Percentiles rank a stretch among this genome's conserved stretches.
phyloP scores from a whole-genome alignment of 805 yeast species.

The Millerozyma miso region DNA sequence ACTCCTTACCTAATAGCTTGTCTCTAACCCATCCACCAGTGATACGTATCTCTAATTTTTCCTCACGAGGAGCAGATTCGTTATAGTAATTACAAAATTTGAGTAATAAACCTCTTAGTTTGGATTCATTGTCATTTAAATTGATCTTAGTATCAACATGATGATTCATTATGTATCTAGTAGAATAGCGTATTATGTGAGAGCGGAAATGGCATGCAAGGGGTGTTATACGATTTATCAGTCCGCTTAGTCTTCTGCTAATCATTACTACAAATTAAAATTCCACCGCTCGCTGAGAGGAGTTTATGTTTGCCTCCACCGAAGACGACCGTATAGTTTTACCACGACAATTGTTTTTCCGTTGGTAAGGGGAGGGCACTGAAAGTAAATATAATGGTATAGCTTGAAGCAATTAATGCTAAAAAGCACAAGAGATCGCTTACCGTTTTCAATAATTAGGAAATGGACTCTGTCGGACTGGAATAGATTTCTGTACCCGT shows the following conservation, averaged over 20 bases:
- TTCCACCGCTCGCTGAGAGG: too few relatives aligned
- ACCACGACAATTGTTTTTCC: too few relatives aligned
- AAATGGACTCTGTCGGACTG: too few relatives aligned
- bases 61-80: conserved; percentile 8
- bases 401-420: too few relatives aligned
- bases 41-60: conserved; percentile 57
- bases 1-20: conserved; percentile 72
- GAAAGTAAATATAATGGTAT: too few relatives aligned
- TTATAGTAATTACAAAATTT: conserved; percentile 40
- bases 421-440: too few relatives aligned
- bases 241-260: background rate
- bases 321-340: too few relatives aligned
- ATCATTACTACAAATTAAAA: background rate
- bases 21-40: conserved; percentile 99
- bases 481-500: too few relatives aligned
- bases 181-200: background rate
- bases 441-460: too few relatives aligned
- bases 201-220: background rate
- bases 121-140: conserved; percentile 39
- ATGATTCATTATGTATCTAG: conserved; percentile 11
- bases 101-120: conserved; percentile 36
- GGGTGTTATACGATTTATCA: background rate
- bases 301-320: too few relatives aligned
- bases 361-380: too few relatives aligned
- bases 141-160: conserved; percentile 17